Percentiles rank a stretch among this genome's conserved stretches.
Conservation (phyloP, 1,139 yeast species). For the Yarrowia galli region DNA sequence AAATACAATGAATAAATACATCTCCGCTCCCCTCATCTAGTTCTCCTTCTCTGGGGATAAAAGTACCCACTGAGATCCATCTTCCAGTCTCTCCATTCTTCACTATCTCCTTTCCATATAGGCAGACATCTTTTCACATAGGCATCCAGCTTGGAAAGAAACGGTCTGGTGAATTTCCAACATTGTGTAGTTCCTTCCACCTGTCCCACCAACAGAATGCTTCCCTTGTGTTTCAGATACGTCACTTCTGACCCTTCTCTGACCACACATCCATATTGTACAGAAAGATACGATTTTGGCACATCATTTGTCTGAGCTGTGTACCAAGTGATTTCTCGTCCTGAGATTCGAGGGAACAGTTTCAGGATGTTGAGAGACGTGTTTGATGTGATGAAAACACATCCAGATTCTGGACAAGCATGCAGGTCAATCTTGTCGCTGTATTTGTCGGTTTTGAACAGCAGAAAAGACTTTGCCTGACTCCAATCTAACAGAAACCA, state of each 20-base stretch:
- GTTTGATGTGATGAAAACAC: constrained; percentile 10
- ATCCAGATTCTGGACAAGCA: background rate
- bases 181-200: constrained; percentile 5
- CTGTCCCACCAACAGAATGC: constrained; percentile 16
- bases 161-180: constrained; percentile 34
- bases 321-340: background rate
- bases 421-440: constrained; percentile 21
- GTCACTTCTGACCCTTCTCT: constrained; percentile 1
- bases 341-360: background rate
- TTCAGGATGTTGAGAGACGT: background rate
- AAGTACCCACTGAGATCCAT: constrained; percentile 14
- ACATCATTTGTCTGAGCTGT: background rate
- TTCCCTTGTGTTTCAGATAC: constrained; percentile 23
- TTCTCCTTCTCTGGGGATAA: constrained; percentile 14
- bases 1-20: background rate
- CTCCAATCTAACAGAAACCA: constrained; percentile 31
- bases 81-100: constrained; percentile 26
- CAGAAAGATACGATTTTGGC: constrained; percentile 2
- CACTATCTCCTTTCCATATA: constrained; percentile 4
- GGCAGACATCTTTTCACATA: constrained; percentile 9
- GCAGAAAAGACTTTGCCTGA: constrained; percentile 4
- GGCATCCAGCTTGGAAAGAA: constrained; percentile 4
- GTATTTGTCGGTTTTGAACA: constrained; percentile 26
- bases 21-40: background rate
- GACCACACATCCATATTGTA: constrained; percentile 22